Evolutionary conservation across 768 basidiomycete genomes (phyloP), one percentile per base, ranked within the genome.

Genomic region (Phaeotremella skinneri): DNA sequence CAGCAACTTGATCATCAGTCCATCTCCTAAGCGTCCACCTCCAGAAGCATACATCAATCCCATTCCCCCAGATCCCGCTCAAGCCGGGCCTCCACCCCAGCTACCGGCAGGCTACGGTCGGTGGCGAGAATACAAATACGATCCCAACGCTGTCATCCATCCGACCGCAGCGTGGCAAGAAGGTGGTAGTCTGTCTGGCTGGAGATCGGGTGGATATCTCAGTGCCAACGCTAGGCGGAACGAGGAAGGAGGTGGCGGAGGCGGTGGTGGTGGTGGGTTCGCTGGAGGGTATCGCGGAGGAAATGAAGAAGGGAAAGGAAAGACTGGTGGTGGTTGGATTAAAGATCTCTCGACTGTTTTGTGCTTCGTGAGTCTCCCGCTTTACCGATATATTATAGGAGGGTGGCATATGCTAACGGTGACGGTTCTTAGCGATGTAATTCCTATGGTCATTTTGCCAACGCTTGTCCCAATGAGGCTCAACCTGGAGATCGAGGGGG

Each of bases 371-470:
- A 65, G 73, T 76, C 7, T 14, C 17, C 6, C 41, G 4, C 20
- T 23, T 30, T 21, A 42, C 9, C 52, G 1, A 27, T n/a, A 31
- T 39, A 16, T 31, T 52, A n/a, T n/a, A n/a, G n/a, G n/a, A n/a
- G n/a, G n/a, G n/a, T n/a, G n/a, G n/a, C n/a, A n/a, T n/a, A n/a
- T 59, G 43, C 13, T 52, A n/a, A 52, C 16, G 23, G 29, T 13
- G 20, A 13, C 6, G 42, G 29, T 32, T 52, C 53, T 27, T 50
- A 72, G 62, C 62, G 91, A 87, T 96, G 92, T 70, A 90, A 90
- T 34, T 86, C 90, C 76, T 87, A 88, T 66, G 94, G 94, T 0
- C 94, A 98, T 73, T 94, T 94, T 72, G 93, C 93, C 20, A 94
- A 96, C 74, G 86, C 89, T 68, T 96, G 93, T 77, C 84, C 87